Conservation (phyloP, 306 rosid genomes). For the Rosa rugosa region DNA sequence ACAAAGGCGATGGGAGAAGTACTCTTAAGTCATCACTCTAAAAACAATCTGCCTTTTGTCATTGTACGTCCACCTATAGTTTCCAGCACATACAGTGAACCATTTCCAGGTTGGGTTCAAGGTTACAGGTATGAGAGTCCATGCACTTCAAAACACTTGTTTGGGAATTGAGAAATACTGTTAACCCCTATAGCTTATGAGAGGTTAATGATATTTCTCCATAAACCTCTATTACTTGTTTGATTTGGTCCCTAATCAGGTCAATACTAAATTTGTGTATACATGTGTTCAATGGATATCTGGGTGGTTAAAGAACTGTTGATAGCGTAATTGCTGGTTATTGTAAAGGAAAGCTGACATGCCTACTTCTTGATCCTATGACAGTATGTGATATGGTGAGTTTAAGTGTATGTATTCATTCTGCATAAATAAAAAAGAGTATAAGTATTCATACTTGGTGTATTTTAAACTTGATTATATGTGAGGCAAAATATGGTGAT, state of each 20-base stretch:
- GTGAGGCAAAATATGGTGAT: no score
- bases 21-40: conserved; percentile 12
- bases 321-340: conserved; percentile 31
- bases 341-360: conserved; percentile 39
- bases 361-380: conserved; percentile 30
- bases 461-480: no score
- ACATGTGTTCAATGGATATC: not conserved
- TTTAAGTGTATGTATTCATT: no score
- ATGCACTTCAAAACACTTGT: not conserved
- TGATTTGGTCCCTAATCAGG: not conserved
- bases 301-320: conserved; percentile 30
- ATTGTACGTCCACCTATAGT: conserved; percentile 30
- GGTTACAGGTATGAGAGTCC: conserved; percentile 26
- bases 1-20: conserved; percentile 53
- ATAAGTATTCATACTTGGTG: no score
- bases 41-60: conserved; percentile 20
- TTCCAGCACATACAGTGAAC: conserved; percentile 29
- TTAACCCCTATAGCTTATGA: not conserved
- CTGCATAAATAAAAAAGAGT: no score
- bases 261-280: not conserved
- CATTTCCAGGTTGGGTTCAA: conserved; percentile 50
- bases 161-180: not conserved
- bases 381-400: conserved; percentile 35
- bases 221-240: not conserved
- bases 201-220: not conserved